phyloP scores from a whole-genome alignment of 2,329 filamentous ascomycete genomes.

The Cercospora sesami region DNA sequence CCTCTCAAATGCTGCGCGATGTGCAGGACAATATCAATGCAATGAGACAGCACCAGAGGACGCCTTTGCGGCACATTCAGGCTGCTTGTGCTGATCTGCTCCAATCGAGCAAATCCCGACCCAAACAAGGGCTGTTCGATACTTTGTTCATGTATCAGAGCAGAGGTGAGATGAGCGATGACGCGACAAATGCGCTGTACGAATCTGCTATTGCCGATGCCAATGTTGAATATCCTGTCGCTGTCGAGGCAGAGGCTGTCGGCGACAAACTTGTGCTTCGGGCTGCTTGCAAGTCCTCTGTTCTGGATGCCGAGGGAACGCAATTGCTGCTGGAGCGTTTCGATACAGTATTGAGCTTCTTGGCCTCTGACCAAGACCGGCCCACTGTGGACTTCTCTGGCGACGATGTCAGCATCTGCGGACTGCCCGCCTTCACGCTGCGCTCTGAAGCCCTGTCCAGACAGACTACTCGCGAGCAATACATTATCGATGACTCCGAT shows the following conservation, averaged over 20 bases:
- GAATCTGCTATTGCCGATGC: constrained; percentile 64
- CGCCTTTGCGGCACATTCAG: constrained; percentile 71
- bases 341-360: constrained; percentile 58
- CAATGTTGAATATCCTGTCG: constrained; percentile 77
- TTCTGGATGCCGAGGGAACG: constrained; percentile 52
- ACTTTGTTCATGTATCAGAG: constrained; percentile 68
- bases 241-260: constrained; percentile 73
- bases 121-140: constrained; percentile 55
- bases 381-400: constrained; percentile 58
- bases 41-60: constrained; percentile 72
- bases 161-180: constrained; percentile 41
- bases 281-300: constrained; percentile 64
- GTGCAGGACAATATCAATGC: constrained; percentile 69
- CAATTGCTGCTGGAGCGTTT: constrained; percentile 58
- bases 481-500: constrained; percentile 8
- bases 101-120: constrained; percentile 34
- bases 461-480: constrained; percentile 14
- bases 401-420: constrained; percentile 63
- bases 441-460: constrained; percentile 15
- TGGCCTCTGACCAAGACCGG: constrained; percentile 54
- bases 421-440: constrained; percentile 52
- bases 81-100: constrained; percentile 40
- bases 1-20: constrained; percentile 65
- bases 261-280: constrained; percentile 65
- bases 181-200: constrained; percentile 49